These are phyloP conservation scores for Sorghum bicolor DNA, from an alignment of 176 grass and related monocot genomes.

Conservation along the genomic window DNA sequence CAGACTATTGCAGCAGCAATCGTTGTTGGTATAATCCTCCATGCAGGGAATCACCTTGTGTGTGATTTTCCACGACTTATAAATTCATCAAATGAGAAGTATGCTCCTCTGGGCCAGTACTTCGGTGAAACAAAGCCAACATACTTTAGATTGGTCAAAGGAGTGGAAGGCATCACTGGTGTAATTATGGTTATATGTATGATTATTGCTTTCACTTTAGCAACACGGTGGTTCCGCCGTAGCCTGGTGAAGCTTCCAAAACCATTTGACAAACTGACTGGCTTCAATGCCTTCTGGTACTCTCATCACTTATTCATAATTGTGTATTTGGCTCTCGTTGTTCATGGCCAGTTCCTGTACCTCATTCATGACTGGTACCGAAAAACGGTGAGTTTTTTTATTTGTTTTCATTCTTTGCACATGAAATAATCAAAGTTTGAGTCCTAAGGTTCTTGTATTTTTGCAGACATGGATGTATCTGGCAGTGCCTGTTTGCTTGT, in stretches of 20 bases:
- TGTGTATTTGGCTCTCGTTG: constrained; percentile 81
- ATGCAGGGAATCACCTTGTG: constrained; percentile 83
- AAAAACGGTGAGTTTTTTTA: constrained; percentile 66
- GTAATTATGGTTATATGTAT: constrained; percentile 94
- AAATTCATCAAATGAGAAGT: constrained; percentile 53
- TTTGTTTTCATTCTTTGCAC: constrained; percentile 2
- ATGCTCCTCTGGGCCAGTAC: constrained; percentile 54
- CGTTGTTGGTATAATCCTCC: constrained; percentile 83
- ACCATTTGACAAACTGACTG: constrained; percentile 89
- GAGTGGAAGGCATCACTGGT: constrained; percentile 84
- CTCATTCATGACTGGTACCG: constrained; percentile 72
- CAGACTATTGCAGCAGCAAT: constrained; percentile 98
- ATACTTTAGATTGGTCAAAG: constrained; percentile 69
- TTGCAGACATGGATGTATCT: constrained; percentile 99
- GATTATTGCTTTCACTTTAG: constrained; percentile 90
- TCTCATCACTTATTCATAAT: constrained; percentile 90
- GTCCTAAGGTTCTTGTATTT: constrained; percentile 17
- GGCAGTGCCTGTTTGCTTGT: constrained; percentile 80
- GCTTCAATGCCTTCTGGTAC: constrained; percentile 99
- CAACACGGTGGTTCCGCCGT: constrained; percentile 86
- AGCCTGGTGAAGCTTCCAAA: constrained; percentile 89
- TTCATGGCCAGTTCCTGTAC: constrained; percentile 89
- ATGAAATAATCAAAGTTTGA: neutral
- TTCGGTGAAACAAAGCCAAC: constrained; percentile 83
- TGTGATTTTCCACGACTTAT: constrained; percentile 95